Percentiles rank a stretch among this genome's conserved stretches.
phyloP scores from a whole-genome alignment of 2,329 filamentous ascomycete genomes.

The Sporothrix brasiliensis region DNA sequence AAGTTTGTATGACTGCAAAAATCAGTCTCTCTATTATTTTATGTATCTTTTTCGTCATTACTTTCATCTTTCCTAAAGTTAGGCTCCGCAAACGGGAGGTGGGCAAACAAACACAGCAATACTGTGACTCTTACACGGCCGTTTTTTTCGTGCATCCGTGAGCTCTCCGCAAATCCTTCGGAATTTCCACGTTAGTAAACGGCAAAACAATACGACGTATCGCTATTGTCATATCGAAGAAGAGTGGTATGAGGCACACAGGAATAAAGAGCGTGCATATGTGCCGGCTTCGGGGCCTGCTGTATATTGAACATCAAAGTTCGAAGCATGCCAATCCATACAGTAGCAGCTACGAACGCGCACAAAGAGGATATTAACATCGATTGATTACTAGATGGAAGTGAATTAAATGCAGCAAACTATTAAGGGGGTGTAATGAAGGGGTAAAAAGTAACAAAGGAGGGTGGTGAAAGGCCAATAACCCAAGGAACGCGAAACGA shows the following conservation, averaged over 20 bases:
- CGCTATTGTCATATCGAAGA: neutral
- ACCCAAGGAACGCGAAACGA: conserved; percentile 5
- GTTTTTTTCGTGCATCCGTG: neutral
- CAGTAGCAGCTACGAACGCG: no score
- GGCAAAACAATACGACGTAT: conserved; percentile 4
- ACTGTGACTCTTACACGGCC: conserved; percentile 4
- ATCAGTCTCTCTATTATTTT: neutral
- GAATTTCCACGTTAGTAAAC: conserved; percentile 10
- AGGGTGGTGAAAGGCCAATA: conserved; percentile 19
- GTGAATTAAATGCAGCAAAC: conserved; percentile 20
- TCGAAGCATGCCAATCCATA: neutral
- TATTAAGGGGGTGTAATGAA: conserved; percentile 29
- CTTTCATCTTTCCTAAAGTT: neutral
- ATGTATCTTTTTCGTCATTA: neutral
- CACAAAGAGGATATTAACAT: neutral
- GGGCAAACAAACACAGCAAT: conserved; percentile 7
- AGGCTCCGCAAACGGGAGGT: conserved; percentile 5
- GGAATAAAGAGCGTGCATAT: neutral
- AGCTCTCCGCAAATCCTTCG: neutral
- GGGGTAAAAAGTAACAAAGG: conserved; percentile 21
- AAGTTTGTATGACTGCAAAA: neutral
- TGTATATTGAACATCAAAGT: neutral
- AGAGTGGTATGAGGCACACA: neutral
- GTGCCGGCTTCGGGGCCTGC: conserved; percentile 12
- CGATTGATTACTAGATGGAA: neutral